phyloP scores from a whole-genome alignment of 345 rosid genomes.

The Salix brachista region DNA sequence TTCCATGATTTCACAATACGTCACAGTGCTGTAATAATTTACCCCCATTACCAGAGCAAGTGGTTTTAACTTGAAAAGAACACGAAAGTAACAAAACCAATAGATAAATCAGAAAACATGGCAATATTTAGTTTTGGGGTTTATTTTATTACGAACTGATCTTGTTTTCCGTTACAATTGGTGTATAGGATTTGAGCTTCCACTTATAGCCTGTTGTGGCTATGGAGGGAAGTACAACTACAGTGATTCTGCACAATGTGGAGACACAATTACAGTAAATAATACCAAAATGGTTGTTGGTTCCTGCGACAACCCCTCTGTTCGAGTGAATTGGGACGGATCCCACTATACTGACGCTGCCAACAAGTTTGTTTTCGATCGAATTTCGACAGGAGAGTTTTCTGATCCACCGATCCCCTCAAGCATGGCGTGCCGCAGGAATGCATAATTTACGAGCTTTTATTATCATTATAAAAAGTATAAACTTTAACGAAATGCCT shows the following conservation, averaged over 20 bases:
- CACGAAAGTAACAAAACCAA: no score
- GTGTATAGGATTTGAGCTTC: constrained; percentile 16
- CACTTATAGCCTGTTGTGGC: constrained; percentile 8
- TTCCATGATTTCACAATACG: no score
- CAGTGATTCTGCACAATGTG: constrained; percentile 3
- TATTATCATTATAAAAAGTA: no score
- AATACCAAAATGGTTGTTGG: constrained; percentile 20
- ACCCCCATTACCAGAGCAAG: no score
- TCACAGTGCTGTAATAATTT: no score
- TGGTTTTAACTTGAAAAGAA: no score
- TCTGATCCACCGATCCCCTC: constrained; percentile 28
- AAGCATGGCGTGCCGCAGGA: constrained; percentile 18
- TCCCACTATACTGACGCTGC: constrained; percentile 41
- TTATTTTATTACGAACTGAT: no score
- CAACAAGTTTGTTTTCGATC: constrained; percentile 26
- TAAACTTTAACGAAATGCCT: no score
- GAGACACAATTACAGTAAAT: constrained; percentile 13
- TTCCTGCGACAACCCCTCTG: constrained; percentile 27
- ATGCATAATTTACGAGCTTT: no score
- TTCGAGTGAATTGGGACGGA: constrained; percentile 39
- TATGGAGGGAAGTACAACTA: constrained; percentile 12
- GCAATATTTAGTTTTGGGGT: no score
- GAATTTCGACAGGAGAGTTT: constrained; percentile 32
- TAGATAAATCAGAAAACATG: no score
- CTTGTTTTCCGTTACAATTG: not conserved